Conservation (phyloP, 169 alveolate genomes). For the Plasmodium vivax region DNA sequence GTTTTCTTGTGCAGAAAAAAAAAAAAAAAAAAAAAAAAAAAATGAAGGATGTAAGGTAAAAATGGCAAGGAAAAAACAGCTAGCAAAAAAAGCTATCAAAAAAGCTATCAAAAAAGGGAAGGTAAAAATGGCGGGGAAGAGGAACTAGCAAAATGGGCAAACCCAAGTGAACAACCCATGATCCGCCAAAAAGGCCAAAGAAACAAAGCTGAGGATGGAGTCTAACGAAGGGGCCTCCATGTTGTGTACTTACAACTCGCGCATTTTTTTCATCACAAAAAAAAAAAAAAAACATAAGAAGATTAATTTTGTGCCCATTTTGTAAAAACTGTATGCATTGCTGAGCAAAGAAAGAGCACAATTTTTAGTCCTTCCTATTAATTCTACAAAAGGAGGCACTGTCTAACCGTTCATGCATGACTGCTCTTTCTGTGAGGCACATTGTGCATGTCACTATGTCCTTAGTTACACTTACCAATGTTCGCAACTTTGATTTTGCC, state of each 20-base stretch:
- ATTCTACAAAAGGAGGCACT: neutral
- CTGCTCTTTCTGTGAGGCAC: neutral
- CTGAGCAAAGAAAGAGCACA: neutral
- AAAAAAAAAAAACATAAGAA: neutral
- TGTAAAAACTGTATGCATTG: neutral
- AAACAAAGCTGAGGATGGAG: neutral
- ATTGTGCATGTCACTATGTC: neutral
- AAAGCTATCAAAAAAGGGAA: neutral
- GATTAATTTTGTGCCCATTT: neutral
- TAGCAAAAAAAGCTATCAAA: too few relatives aligned
- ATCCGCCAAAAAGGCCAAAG: neutral
- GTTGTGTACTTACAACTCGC: conserved; percentile 23
- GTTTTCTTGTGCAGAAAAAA: conserved; percentile 8
- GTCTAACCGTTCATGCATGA: neutral
- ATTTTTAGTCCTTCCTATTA: neutral
- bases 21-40: neutral
- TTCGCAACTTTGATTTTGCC: neutral
- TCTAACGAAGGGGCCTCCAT: neutral
- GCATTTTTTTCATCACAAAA: neutral
- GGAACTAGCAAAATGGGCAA: neutral
- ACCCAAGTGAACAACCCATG: neutral
- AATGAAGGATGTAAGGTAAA: too few relatives aligned
- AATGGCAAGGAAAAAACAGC: too few relatives aligned
- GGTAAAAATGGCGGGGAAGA: neutral
- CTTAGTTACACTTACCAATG: neutral